A percentile compares a stretch with the other conserved stretches of the same genome.
Evolutionary conservation across 306 rosid genomes (phyloP).

Genomic region (Rosa chinensis): DNA sequence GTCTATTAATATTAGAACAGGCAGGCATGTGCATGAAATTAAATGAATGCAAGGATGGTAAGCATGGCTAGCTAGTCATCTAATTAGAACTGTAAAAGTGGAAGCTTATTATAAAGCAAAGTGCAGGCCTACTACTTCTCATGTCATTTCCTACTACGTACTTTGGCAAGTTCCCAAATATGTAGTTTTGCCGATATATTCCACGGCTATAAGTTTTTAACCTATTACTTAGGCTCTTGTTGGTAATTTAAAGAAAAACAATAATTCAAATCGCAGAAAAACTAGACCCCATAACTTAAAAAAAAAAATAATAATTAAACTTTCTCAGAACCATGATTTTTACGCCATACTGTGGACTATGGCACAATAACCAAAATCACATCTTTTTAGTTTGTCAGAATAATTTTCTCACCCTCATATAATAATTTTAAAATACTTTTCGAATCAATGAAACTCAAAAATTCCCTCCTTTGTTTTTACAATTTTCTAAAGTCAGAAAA

Average conservation of each 20-base stretch:
- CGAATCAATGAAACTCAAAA: too few species aligned
- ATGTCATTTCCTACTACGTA: not conserved
- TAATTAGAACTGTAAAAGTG: not conserved
- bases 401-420: too few species aligned
- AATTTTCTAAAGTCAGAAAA: too few species aligned
- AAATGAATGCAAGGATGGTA: too few species aligned
- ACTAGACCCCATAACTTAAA: not conserved
- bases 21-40: not conserved
- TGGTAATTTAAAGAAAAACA: not conserved
- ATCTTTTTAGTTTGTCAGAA: too few species aligned
- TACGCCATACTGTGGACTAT: not conserved
- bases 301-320: too few species aligned
- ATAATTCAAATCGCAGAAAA: too few species aligned
- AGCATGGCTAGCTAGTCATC: not conserved
- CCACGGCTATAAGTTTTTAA: not conserved
- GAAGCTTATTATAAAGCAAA: not conserved
- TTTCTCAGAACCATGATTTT: not conserved
- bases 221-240: not conserved
- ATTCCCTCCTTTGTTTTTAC: too few species aligned
- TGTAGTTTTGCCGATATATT: not conserved
- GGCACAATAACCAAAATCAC: not conserved
- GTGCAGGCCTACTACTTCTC: conserved; percentile 4
- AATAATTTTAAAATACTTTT: too few species aligned
- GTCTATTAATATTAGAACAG: not conserved
- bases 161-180: not conserved